These are phyloP conservation scores for Proliferodiscus dingleyae DNA, from an alignment of 2,329 filamentous ascomycete genomes.

Conservation along the genomic window DNA sequence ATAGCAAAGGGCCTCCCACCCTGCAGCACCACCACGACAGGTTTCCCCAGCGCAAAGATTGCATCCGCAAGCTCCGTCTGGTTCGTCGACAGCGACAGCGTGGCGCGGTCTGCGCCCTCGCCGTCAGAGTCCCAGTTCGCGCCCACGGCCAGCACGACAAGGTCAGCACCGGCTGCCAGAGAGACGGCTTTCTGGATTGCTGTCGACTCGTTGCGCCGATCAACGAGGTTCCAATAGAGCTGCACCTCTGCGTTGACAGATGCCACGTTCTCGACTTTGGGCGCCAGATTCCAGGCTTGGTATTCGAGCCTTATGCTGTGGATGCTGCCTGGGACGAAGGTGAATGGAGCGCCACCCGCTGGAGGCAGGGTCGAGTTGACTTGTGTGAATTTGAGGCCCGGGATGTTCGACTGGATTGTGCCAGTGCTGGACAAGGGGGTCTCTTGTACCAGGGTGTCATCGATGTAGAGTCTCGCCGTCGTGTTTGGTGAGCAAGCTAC, in stretches of 20 bases:
- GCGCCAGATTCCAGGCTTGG: slow-evolving; percentile 38
- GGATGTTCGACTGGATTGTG: slow-evolving; percentile 39
- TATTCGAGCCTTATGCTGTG: slow-evolving; percentile 39
- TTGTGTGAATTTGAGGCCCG: slow-evolving; percentile 34
- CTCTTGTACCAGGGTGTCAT: slow-evolving; percentile 31
- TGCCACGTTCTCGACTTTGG: slow-evolving; percentile 36
- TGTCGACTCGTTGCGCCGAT: slow-evolving; percentile 31
- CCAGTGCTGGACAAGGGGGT: slow-evolving; percentile 23
- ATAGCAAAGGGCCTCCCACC: slow-evolving; percentile 39
- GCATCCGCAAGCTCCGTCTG: slow-evolving; percentile 36
- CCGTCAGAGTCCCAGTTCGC: slow-evolving; percentile 43
- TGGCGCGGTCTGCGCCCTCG: slow-evolving; percentile 38
- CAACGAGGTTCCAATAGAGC: slow-evolving; percentile 43
- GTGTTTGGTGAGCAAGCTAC: slow-evolving; percentile 38
- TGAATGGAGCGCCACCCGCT: slow-evolving; percentile 34
- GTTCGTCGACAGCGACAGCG: slow-evolving; percentile 33
- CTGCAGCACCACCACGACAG: slow-evolving; percentile 38
- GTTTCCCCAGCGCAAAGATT: slow-evolving; percentile 37
- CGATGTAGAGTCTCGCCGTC: slow-evolving; percentile 36
- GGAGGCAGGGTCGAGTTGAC: slow-evolving; percentile 35
- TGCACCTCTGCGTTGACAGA: slow-evolving; percentile 39
- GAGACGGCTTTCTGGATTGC: slow-evolving; percentile 32
- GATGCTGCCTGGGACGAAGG: slow-evolving; percentile 31
- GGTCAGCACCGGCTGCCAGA: slow-evolving; percentile 34
- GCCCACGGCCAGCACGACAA: slow-evolving; percentile 38